Evolutionary conservation across 1,139 yeast species (phyloP), one percentile per base, ranked within the genome.

Genomic region (Magnusiomyces clavatus): DNA sequence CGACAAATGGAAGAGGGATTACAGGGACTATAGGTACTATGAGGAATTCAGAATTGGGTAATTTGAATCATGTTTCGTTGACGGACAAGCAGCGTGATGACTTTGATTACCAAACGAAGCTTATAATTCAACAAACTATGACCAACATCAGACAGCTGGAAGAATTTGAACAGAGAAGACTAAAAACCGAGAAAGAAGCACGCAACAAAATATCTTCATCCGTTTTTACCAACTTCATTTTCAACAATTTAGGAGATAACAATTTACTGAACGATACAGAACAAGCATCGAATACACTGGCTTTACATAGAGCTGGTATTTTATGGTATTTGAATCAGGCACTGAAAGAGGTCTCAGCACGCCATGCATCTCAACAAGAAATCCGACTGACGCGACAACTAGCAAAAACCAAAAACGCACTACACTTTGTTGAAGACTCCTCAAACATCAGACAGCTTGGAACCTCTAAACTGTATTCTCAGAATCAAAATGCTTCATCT

Each of bases 1-100:
- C 50, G 51, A 24, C 31, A 4, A 49, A 53, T 47, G 51, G 47
- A 20, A 48, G 54, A 17, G 48, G 44, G 3, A 47, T 39, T 34
- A 49, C 45, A 11, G n/a, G n/a, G 43, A 43, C 24, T 24, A 19
- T 38, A 40, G 51, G 24, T 11, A 14, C 19, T 43, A 16, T 17
- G 39, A 43, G 14, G 44, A 11, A 12, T 16, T 14, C 14, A 12
- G 40, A 16, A 24, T 20, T 2, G 14, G 40, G 34, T 13, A 12
- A 34, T 6, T 14, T 44, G 13, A 29, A 31, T 6, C n/a, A 24
- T 13, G 59, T 55, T 11, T 46, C 59, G 10, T 50, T 72, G 56
- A 66, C 70, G 6, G 74, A 71, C 41, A 60, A 63, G 41, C 71
- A 72, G 50, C 60, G 71, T 31, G 75, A 72, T 54, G 73, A 70